Base-by-base conservation (phyloP, 768 basidiomycete genomes). In the Tephrocybe sp. region DNA sequence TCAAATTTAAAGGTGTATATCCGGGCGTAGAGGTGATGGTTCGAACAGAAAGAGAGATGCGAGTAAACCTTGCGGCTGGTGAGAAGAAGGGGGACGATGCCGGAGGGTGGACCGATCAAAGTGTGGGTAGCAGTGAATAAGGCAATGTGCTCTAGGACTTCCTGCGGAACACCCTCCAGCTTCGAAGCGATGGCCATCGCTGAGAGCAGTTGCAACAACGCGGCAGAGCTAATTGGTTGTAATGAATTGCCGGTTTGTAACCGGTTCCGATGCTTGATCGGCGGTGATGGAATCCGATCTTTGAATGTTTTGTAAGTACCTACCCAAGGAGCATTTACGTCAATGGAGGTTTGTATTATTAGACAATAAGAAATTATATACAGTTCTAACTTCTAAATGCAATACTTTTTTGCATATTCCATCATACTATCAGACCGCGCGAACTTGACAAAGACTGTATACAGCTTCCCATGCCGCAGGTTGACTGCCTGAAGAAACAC, bases 141-240 rank as follows among this genome's bases (percentile, higher is more conserved):
- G 1, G 88, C 88, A 58, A 95, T 84, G 45, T 83, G 82, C 62
- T 92, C 86, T 39, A 94, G 75, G 34, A 93, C 76, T 67, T 93
- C 92, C 53, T 79, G 79, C 12, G 91, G 91, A 39, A 93, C 68
- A 5, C 68, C 67, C 48, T 73, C 69, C 49, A 89, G 65, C 9
- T 64, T 67, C 17, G 60, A 33, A 38, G 54, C 46, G 26, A 57
- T 23, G 49, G 62, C 56, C 65, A 68, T 68, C 60, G 52, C 48
- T 23, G 52, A 14, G 36, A 44, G 26, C 49, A 35, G 50, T 52
- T 39, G 49, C 19, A 30, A 41, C 45, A 63, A 43, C 23, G 55
- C 43, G 50, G 48, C 30, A 14, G 33, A 42, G 19, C 33, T 26
- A 40, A 45, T 33, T 57, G 33, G 47, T 13, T 42, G 26, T 36